These are phyloP conservation scores for Volvox reticuliferus DNA, from an alignment of 139 green algal species.

Conservation along the genomic window DNA sequence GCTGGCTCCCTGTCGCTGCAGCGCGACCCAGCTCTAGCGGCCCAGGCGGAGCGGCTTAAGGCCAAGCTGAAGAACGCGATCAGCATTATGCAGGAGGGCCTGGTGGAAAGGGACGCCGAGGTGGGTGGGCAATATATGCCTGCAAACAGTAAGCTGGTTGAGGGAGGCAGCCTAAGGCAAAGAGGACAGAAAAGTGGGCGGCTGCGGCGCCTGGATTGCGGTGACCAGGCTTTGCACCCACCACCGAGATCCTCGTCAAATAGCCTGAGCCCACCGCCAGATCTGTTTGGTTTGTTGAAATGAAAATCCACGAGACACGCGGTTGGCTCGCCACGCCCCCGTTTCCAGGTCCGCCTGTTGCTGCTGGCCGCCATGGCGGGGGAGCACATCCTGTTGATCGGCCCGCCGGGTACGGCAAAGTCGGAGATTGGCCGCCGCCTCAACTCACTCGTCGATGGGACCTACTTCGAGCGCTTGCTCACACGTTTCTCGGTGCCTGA, in stretches of 20 bases:
- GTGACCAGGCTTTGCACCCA: neutral
- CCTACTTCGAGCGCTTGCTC: slow-evolving; percentile 94
- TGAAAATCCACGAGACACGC: too few species aligned
- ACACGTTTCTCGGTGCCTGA: slow-evolving; percentile 97
- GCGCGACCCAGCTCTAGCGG: neutral
- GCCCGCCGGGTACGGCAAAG: slow-evolving; percentile 90
- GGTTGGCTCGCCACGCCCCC: neutral
- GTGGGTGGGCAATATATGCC: slow-evolving; percentile 49
- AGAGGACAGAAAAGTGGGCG: neutral
- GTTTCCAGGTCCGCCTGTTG: slow-evolving; percentile 83
- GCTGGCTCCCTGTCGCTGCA: neutral
- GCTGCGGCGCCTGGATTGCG: too few species aligned
- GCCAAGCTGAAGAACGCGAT: slow-evolving; percentile 71
- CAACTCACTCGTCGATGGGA: slow-evolving; percentile 69
- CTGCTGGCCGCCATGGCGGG: slow-evolving; percentile 90
- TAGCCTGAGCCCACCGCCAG: too few species aligned
- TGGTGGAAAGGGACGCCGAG: slow-evolving; percentile 91
- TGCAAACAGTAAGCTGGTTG: too few species aligned
- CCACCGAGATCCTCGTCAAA: neutral
- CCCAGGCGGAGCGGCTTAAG: slow-evolving; percentile 18
- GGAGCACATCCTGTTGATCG: slow-evolving; percentile 94
- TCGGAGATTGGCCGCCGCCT: slow-evolving; percentile 87
- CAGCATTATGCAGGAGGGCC: slow-evolving; percentile 76
- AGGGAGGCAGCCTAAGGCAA: neutral
- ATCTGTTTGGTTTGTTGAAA: too few species aligned